Evolutionary conservation across 257 asterid genomes (phyloP).

Genomic region (Anisodus acutangulus): DNA sequence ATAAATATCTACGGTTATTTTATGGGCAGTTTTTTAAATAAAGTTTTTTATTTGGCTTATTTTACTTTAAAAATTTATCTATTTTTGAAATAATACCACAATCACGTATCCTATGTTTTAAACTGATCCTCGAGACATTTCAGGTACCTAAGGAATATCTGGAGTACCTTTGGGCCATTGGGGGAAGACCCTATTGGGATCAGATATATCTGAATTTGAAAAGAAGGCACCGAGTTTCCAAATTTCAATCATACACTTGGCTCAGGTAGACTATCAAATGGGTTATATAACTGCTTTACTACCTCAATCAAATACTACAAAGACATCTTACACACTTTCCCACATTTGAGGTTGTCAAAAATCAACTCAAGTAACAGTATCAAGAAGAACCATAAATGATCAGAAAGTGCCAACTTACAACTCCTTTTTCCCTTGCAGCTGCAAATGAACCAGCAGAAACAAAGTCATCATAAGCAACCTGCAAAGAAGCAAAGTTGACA

Average conservation of each 20-base stretch:
- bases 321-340: not conserved
- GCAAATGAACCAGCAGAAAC: conserved; percentile 88
- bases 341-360: not conserved
- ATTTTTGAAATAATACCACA: not conserved
- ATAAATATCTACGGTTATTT: conserved; percentile 4
- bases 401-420: conserved; percentile 59
- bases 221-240: not conserved
- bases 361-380: not conserved
- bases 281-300: not conserved
- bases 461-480: conserved; percentile 94
- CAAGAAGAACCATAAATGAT: conserved; percentile 20
- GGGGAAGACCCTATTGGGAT: not conserved
- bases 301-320: not conserved
- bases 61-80: not conserved
- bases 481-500: conserved; percentile 26
- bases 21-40: not conserved
- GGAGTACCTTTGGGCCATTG: not conserved
- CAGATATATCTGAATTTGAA: conserved; percentile 12
- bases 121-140: not conserved
- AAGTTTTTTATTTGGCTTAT: conserved; percentile 4
- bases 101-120: not conserved
- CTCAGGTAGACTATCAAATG: conserved; percentile 25
- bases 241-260: conserved; percentile 6
- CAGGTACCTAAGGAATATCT: not conserved
- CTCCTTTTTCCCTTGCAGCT: conserved; percentile 97